A percentile compares a stretch with the other conserved stretches of the same genome.
Evolutionary conservation across 306 rosid genomes (phyloP).

Genomic region (Sicyos edulis): DNA sequence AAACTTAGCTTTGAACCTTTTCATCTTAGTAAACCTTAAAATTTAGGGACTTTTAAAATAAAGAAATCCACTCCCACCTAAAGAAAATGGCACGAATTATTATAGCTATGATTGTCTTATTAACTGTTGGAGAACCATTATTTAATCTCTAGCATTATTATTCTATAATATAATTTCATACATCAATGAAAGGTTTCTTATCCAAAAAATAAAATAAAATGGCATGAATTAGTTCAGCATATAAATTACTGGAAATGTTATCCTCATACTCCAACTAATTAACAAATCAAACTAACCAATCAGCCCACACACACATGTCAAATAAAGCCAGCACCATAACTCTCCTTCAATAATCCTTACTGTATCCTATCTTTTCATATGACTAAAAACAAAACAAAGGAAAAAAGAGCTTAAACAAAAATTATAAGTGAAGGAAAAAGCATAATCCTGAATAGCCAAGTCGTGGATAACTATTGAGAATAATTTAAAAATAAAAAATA

Average conservation of each 20-base stretch:
- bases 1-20: not conserved
- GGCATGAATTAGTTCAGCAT: not conserved
- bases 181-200: too few species aligned
- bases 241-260: not conserved
- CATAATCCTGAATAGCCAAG: not conserved
- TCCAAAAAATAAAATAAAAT: too few species aligned
- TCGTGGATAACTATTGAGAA: slow-evolving; percentile 3
- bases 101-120: too few species aligned
- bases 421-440: not conserved
- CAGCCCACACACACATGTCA: not conserved
- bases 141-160: too few species aligned
- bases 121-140: too few species aligned
- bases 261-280: not conserved
- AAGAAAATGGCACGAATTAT: not conserved
- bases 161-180: too few species aligned
- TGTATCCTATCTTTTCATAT: not conserved
- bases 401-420: not conserved
- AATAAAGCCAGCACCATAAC: not conserved
- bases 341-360: not conserved
- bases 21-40: not conserved
- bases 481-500: not conserved
- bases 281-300: not conserved
- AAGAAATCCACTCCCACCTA: not conserved
- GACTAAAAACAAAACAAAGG: not conserved
- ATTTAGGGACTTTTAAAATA: not conserved